A percentile compares a stretch with the other conserved stretches of the same genome.
phyloP scores from a whole-genome alignment of 2,329 filamentous ascomycete species.

The Xylariaceae sp. region DNA sequence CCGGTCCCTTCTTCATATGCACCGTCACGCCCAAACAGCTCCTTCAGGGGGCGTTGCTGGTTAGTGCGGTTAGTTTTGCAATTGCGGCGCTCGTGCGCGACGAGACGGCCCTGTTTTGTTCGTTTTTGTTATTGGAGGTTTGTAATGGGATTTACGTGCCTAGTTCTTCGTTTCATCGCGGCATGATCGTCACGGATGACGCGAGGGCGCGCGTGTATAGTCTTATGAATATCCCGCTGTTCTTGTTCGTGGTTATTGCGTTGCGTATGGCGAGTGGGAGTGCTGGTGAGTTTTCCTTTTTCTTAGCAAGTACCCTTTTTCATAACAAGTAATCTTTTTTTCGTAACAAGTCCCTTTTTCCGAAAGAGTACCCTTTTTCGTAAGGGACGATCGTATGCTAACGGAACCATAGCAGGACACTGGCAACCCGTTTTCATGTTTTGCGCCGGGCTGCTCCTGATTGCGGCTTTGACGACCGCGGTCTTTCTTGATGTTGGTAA shows the following conservation, averaged over 20 bases:
- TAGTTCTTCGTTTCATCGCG: constrained; percentile 31
- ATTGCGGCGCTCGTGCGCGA: constrained; percentile 18
- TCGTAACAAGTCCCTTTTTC: not conserved
- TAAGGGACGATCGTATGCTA: not conserved
- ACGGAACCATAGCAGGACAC: constrained; percentile 16
- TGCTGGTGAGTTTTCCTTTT: constrained; percentile 14
- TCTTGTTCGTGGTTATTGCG: constrained; percentile 50
- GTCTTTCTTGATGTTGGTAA: not conserved
- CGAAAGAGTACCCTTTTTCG: not conserved
- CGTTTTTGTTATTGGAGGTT: constrained; percentile 31
- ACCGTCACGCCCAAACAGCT: constrained; percentile 12
- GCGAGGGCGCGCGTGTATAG: constrained; percentile 31
- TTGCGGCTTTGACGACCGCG: constrained; percentile 20
- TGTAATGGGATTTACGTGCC: constrained; percentile 34
- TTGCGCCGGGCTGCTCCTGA: constrained; percentile 23
- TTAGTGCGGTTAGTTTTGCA: constrained; percentile 25
- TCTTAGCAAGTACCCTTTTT: not conserved
- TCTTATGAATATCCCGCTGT: constrained; percentile 46
- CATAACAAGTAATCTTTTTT: not conserved
- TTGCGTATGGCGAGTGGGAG: constrained; percentile 35
- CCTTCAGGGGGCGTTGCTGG: constrained; percentile 24
- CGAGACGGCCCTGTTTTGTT: constrained; percentile 26
- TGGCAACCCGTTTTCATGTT: constrained; percentile 23
- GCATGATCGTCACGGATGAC: constrained; percentile 28
- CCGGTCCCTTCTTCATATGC: not conserved